Percentiles rank a stretch among this genome's conserved stretches.
Evolutionary conservation across 164 flowering plant genomes (phyloP).

Genomic region (Litsea cubeba): DNA sequence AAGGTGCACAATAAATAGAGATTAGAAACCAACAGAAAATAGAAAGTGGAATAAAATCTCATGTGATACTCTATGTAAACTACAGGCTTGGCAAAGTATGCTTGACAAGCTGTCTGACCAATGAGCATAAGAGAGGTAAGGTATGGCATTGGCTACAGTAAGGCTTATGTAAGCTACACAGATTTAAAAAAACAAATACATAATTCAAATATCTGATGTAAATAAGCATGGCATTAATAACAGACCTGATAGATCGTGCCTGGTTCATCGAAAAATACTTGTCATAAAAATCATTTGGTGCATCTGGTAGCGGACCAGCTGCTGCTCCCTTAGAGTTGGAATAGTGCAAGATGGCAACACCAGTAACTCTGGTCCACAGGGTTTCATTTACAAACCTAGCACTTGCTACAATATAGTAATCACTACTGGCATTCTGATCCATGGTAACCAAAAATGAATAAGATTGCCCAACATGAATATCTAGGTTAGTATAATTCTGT

Average conservation of each 20-base stretch:
- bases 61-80: neutral
- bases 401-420: conserved; percentile 96
- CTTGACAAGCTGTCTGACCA: neutral
- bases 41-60: no score
- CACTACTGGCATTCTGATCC: conserved; percentile 93
- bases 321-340: conserved; percentile 85
- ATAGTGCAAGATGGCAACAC: conserved; percentile 83
- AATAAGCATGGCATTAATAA: neutral
- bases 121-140: neutral
- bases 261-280: conserved; percentile 97
- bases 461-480: conserved; percentile 97
- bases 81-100: neutral
- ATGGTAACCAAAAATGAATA: conserved; percentile 89
- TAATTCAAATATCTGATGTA: no score
- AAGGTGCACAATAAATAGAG: no score
- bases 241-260: conserved; percentile 92
- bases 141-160: neutral
- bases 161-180: neutral
- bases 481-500: conserved; percentile 87
- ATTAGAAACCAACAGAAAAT: no score
- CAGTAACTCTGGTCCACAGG: conserved; percentile 75
- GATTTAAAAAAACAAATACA: no score
- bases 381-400: conserved; percentile 91
- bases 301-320: conserved; percentile 72
- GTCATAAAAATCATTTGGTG: conserved; percentile 81